Base-by-base conservation (phyloP, 2,329 filamentous ascomycete genomes). In the Verticillium albo-atrum region DNA sequence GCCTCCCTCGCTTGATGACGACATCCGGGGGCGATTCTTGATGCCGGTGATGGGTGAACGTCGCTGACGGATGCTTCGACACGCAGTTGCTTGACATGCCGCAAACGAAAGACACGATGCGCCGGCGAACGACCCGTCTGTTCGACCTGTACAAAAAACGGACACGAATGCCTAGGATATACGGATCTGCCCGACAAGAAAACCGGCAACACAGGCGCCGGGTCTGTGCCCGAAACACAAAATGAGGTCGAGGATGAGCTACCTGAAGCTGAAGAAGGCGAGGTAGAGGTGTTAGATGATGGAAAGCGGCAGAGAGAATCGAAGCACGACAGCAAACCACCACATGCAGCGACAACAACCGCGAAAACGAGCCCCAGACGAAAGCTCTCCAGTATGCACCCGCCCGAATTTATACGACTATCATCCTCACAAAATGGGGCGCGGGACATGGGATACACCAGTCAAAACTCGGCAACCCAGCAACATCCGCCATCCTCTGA, bases 71-170 rank as follows among this genome's bases (percentile, higher is more conserved):
- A 28, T 26, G 6, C 25, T 62, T 32, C 25, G 27, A 27, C 30
- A 32, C 55, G n/a, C 47, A 89, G 86, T 62, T 90, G 88, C 73
- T 77, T 86, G 69, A 90, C 89, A 50, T 92, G 89, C 75, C 87
- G 89, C 67, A 89, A 87, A 71, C 84, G 89, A 68, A 92, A 91
- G 75, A 91, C 89, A 57, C 81, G 88, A 71, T 91, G 89, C 72
- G 89, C 87, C 53, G 89, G 89, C 62, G 88, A 90, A 74, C 85
- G 87, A 63, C 89, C 89, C 60, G 75, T 82, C 23, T 91, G 89
- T 73, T 88, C 87, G 60, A 91, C 89, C 12, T 92, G 89, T 67
- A 81, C 83, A 60, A 89, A 89, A 66, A 89, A 89, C 68, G 86
- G 87, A 10, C 88, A 91, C 68, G 75, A 77, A 17, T 92, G 89